Evolutionary conservation across 345 rosid genomes (phyloP).

Genomic region (Tarenaya hassleriana): DNA sequence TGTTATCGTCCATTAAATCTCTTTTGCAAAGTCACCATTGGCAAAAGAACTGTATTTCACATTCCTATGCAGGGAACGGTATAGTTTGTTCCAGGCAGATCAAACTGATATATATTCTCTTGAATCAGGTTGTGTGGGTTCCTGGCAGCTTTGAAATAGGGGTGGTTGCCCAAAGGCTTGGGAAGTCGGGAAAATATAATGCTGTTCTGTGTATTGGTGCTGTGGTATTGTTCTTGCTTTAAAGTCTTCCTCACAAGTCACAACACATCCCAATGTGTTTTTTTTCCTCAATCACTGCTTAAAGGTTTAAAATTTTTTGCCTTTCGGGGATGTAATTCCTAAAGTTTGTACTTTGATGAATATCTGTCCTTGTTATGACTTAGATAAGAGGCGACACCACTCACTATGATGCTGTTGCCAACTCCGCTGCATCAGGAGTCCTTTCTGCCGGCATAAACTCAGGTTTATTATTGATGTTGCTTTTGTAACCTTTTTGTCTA

Average conservation of each 20-base stretch:
- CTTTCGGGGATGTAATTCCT: background rate
- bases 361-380: slow-evolving; percentile 12
- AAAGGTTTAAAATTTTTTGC: slow-evolving; percentile 1
- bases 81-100: background rate
- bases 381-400: slow-evolving; percentile 95
- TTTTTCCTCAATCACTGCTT: background rate
- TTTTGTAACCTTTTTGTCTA: background rate
- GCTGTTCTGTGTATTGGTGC: slow-evolving; percentile 88
- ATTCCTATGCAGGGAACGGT: background rate
- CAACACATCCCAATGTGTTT: background rate
- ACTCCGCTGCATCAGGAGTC: slow-evolving; percentile 94
- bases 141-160: slow-evolving; percentile 91
- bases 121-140: slow-evolving; percentile 84
- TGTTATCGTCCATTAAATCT: too few species aligned
- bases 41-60: background rate
- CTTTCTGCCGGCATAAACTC: slow-evolving; percentile 93
- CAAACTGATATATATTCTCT: slow-evolving; percentile 13
- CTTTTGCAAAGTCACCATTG: background rate
- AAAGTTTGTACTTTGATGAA: slow-evolving; percentile 16
- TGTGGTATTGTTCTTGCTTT: slow-evolving; percentile 55
- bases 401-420: slow-evolving; percentile 94
- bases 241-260: background rate
- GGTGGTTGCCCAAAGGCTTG: slow-evolving; percentile 62
- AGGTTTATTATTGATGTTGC: slow-evolving; percentile 36
- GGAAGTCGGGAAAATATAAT: slow-evolving; percentile 62